Evolutionary conservation across 2,329 filamentous ascomycete genomes (phyloP).

Genomic region (Calonectria pseudoturangicola): DNA sequence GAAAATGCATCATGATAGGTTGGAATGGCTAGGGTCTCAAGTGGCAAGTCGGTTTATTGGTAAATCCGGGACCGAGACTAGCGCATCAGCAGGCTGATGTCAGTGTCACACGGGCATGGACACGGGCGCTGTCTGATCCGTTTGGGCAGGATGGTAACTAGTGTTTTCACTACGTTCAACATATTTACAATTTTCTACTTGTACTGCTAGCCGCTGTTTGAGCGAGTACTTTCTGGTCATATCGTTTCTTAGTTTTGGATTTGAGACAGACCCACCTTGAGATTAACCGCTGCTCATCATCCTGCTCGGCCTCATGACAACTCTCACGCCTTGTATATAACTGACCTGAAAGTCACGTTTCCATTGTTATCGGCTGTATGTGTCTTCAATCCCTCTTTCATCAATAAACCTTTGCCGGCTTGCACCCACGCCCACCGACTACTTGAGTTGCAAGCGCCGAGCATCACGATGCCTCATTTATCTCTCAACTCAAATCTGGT

Average conservation of each 20-base stretch:
- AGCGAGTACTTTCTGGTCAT: neutral
- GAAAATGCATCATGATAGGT: neutral
- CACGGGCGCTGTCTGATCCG: neutral
- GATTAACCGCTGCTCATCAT: neutral
- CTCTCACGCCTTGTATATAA: neutral
- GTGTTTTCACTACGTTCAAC: neutral
- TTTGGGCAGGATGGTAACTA: neutral
- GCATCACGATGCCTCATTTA: neutral
- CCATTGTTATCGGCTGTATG: neutral
- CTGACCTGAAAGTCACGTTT: neutral
- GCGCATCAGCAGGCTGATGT: neutral
- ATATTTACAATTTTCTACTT: neutral
- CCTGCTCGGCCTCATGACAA: neutral
- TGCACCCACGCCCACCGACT: no score
- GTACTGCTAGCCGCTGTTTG: neutral
- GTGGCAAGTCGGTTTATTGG: neutral
- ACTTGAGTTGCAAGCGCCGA: no score
- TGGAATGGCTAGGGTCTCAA: neutral
- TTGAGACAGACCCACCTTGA: neutral
- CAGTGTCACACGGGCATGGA: neutral
- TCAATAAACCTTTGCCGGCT: neutral
- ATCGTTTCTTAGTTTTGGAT: neutral
- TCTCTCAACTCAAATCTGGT: neutral
- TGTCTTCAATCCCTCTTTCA: neutral
- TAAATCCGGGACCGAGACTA: constrained; percentile 22